phyloP scores from a whole-genome alignment of 257 asterid genomes.

The Verbena officinalis region DNA sequence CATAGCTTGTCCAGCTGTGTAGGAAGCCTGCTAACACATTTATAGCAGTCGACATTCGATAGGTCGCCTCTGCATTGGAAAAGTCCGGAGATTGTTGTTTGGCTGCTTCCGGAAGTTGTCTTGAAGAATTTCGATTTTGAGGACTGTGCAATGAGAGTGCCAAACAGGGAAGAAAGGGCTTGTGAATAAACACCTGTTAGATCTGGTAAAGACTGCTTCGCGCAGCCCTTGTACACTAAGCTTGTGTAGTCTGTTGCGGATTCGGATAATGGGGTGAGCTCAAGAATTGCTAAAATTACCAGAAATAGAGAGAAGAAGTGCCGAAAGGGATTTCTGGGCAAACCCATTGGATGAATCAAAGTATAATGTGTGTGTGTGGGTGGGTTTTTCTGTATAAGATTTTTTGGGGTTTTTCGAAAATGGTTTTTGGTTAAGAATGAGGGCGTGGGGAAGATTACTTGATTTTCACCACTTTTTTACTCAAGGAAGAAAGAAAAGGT shows the following conservation, averaged over 20 bases:
- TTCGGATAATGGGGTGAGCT: conserved; percentile 40
- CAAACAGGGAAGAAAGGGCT: conserved; percentile 70
- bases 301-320: conserved; percentile 28
- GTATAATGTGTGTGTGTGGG: conserved; percentile 28
- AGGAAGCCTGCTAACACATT: conserved; percentile 66
- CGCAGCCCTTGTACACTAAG: conserved; percentile 79
- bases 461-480: conserved; percentile 30
- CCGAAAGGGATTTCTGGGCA: conserved; percentile 39
- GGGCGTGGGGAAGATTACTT: conserved; percentile 31
- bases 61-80: conserved; percentile 82
- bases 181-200: conserved; percentile 74
- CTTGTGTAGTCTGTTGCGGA: conserved; percentile 59
- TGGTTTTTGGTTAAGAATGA: conserved; percentile 29
- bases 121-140: conserved; percentile 69
- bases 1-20: conserved; percentile 67
- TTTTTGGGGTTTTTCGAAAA: conserved; percentile 33
- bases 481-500: conserved; percentile 23
- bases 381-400: neutral
- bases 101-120: conserved; percentile 57
- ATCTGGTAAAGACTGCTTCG: conserved; percentile 69
- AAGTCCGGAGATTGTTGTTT: conserved; percentile 63
- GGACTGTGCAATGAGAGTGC: conserved; percentile 69
- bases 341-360: conserved; percentile 53
- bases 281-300: conserved; percentile 30
- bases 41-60: conserved; percentile 64